Evolutionary conservation across 1,284 basidiomycete genomes (phyloP), one percentile per base, ranked within the genome.

Genomic region (Blastosporella zonata): DNA sequence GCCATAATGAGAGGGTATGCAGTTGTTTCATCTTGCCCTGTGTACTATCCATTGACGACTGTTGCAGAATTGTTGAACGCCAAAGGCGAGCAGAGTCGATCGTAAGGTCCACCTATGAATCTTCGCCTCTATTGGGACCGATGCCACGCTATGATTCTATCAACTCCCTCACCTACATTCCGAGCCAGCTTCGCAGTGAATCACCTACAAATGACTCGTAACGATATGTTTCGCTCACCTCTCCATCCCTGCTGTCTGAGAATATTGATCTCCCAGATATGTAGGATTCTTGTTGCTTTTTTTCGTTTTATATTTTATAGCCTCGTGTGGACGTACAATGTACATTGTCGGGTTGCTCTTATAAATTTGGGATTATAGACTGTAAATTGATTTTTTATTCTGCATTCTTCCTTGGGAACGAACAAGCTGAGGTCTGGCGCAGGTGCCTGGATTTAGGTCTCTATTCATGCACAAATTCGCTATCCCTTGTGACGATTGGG

Each of bases 1-100:
- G 77, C 82, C 7, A 75, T 93, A 46, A 93, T 94, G 91, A 78
- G 84, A 61, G 88, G 88, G 86, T 87, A 23, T 21, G 58, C 46
- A 2, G 9, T 22, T 28, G 21, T 21, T 18, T 38, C 13, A 39
- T 8, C 12, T 13, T 18, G 15, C 3, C 21, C 2, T 13, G n/a
- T 17, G 7, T 43, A 10, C 17, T 29, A 28, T 28, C 10, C 7
- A 31, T 13, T 44, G 27, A 29, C 15, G 13, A 10, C 34, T 22
- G 21, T 4, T 13, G 21, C 22, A 58, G 57, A 17, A 58, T 58
- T 25, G 57, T 58, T 9, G 57, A 58, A 43, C 55, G 57, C 1
- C 49, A 58, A 52, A 44, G 49, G 18, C 43, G 46, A 22, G 43
- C 48, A 17, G 55, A 52, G 28, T 51, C 51, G 3, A 13, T 31